phyloP scores from a whole-genome alignment of 1,139 yeast species.

The Wickerhamiella pararugosa region DNA sequence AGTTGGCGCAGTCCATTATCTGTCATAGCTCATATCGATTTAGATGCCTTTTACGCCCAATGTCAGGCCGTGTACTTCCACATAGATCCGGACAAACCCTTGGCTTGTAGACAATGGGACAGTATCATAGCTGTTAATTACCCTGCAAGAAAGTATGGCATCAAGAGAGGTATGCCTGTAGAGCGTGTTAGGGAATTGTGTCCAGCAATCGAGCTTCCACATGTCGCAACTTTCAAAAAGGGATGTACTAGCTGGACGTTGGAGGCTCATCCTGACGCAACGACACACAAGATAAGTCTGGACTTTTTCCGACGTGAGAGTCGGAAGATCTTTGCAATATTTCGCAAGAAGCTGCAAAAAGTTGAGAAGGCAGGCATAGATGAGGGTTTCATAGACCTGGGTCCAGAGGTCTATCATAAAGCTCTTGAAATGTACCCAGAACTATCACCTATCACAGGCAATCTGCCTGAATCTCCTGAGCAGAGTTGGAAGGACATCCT shows the following conservation, averaged over 20 bases:
- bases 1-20: slow-evolving; percentile 52
- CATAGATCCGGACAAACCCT: slow-evolving; percentile 53
- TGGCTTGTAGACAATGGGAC: slow-evolving; percentile 91
- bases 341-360: slow-evolving; percentile 25
- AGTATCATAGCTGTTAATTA: slow-evolving; percentile 66
- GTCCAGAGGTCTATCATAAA: slow-evolving; percentile 33
- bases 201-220: slow-evolving; percentile 61
- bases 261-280: slow-evolving; percentile 32
- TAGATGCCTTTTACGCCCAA: slow-evolving; percentile 89
- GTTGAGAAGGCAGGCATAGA: slow-evolving; percentile 95
- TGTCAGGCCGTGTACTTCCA: slow-evolving; percentile 72
- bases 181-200: slow-evolving; percentile 59
- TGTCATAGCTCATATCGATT: slow-evolving; percentile 71
- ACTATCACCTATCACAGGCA: slow-evolving; percentile 10
- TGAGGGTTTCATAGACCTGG: slow-evolving; percentile 78
- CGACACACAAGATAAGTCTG: slow-evolving; percentile 63
- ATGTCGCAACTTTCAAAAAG: slow-evolving; percentile 84
- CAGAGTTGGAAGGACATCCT: slow-evolving; percentile 60
- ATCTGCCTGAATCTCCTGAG: slow-evolving; percentile 28
- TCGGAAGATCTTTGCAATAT: slow-evolving; percentile 54
- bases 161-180: slow-evolving; percentile 60
- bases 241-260: slow-evolving; percentile 82
- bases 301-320: slow-evolving; percentile 88
- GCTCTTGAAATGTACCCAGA: slow-evolving; percentile 27
- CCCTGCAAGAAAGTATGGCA: slow-evolving; percentile 76